Conservation (phyloP, 345 rosid genomes). For the Aquilaria sinensis region DNA sequence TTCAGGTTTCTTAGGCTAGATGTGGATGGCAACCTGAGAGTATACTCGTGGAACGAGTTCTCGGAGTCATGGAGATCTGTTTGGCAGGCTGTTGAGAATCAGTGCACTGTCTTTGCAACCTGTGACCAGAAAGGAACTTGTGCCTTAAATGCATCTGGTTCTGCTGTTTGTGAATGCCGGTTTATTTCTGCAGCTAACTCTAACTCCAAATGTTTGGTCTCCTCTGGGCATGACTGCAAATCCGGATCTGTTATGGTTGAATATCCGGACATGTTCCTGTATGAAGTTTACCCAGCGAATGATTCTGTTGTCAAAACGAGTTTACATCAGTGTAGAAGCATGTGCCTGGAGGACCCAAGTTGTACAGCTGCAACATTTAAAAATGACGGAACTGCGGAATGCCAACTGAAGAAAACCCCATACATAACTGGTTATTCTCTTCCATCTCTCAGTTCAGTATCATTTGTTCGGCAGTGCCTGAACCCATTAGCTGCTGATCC, state of each 20-base stretch:
- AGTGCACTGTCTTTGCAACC: slow-evolving; percentile 67
- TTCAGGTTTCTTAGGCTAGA: slow-evolving; percentile 66
- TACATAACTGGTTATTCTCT: slow-evolving; percentile 57
- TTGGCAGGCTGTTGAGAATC: slow-evolving; percentile 86
- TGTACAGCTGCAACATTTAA: slow-evolving; percentile 59
- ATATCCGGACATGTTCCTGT: slow-evolving; percentile 41
- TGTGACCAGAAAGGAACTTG: slow-evolving; percentile 63
- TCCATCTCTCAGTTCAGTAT: slow-evolving; percentile 43
- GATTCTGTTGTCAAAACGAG: slow-evolving; percentile 29
- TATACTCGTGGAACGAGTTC: slow-evolving; percentile 56
- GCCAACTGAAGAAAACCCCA: slow-evolving; percentile 36
- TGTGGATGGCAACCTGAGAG: slow-evolving; percentile 62
- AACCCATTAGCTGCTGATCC: slow-evolving; percentile 65
- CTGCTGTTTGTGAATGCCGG: slow-evolving; percentile 43
- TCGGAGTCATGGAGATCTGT: slow-evolving; percentile 52
- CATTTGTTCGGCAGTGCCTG: slow-evolving; percentile 54
- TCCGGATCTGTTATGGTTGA: slow-evolving; percentile 33
- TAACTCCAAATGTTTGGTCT: slow-evolving; percentile 40
- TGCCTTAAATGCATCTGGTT: slow-evolving; percentile 35
- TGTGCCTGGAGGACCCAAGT: slow-evolving; percentile 30
- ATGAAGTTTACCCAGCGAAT: slow-evolving; percentile 58
- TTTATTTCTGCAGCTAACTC: slow-evolving; percentile 20
- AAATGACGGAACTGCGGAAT: slow-evolving; percentile 42
- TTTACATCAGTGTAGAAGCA: slow-evolving; percentile 37
- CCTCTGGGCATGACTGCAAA: slow-evolving; percentile 28